A percentile compares a stretch with the other conserved stretches of the same genome.
phyloP scores from a whole-genome alignment of 495 filamentous ascomycete genomes.

The Lichina pygmaea region DNA sequence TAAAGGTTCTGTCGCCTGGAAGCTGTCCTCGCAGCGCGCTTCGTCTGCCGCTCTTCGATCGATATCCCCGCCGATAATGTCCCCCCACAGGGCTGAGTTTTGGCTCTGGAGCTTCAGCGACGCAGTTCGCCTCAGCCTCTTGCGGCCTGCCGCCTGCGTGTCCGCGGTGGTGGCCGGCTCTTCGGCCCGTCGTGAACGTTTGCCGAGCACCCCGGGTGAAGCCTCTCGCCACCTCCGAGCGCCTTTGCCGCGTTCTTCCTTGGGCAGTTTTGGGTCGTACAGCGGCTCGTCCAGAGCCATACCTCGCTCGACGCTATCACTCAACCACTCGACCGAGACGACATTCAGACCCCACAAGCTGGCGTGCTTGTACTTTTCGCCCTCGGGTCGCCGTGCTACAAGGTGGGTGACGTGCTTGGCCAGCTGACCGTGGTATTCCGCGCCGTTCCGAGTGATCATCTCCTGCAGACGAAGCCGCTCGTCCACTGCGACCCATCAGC shows the following conservation, averaged over 20 bases:
- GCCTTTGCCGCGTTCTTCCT: conserved; percentile 41
- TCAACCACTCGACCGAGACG: conserved; percentile 62
- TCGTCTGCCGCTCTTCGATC: conserved; percentile 11
- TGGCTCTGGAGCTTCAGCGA: conserved; percentile 56
- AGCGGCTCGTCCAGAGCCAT: conserved; percentile 69
- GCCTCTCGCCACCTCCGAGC: conserved; percentile 35
- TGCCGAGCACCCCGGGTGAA: conserved; percentile 12
- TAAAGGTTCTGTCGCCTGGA: neutral
- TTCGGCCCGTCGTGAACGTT: conserved; percentile 17
- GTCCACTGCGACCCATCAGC: conserved; percentile 18
- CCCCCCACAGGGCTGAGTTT: conserved; percentile 62
- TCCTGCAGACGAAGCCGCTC: conserved; percentile 41
- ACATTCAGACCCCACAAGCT: conserved; percentile 50
- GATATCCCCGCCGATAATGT: conserved; percentile 40
- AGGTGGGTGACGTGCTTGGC: conserved; percentile 70
- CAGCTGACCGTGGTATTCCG: conserved; percentile 59
- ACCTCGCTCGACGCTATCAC: conserved; percentile 65
- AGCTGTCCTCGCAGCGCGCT: conserved; percentile 12
- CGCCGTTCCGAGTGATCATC: conserved; percentile 38
- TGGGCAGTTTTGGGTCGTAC: conserved; percentile 47
- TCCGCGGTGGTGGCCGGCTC: conserved; percentile 1
- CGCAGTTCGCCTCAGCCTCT: conserved; percentile 56
- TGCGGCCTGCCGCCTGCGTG: conserved; percentile 18
- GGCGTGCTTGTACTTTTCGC: conserved; percentile 73
- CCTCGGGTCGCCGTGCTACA: conserved; percentile 48